phyloP scores from a whole-genome alignment of 495 filamentous ascomycete species.

The Penicillium alfredii region DNA sequence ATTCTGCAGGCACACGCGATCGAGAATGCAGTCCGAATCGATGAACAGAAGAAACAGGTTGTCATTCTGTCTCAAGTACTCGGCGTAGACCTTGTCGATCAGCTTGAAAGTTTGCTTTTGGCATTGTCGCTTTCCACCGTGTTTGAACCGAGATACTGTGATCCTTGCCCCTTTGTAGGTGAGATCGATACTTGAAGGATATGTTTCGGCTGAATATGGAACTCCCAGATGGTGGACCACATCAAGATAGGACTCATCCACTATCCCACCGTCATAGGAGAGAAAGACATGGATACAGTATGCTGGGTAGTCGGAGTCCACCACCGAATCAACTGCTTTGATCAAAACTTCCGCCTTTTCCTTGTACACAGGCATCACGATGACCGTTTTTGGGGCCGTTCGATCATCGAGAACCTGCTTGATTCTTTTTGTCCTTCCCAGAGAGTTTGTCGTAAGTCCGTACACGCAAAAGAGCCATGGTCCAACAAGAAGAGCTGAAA shows the following conservation, averaged over 20 bases:
- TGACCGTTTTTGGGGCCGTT: constrained; percentile 89
- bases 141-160: constrained; percentile 87
- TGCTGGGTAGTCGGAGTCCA: constrained; percentile 90
- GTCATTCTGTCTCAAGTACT: constrained; percentile 84
- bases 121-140: constrained; percentile 90
- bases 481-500: constrained; percentile 73
- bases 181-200: constrained; percentile 89
- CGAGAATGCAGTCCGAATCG: constrained; percentile 95
- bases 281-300: constrained; percentile 94
- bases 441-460: constrained; percentile 74
- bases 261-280: constrained; percentile 86
- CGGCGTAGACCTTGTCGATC: constrained; percentile 86
- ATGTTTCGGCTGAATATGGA: constrained; percentile 65
- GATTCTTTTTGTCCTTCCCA: constrained; percentile 75
- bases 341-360: constrained; percentile 83
- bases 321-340: constrained; percentile 85
- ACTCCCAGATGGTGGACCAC: constrained; percentile 87
- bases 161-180: constrained; percentile 75
- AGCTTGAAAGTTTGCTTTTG: constrained; percentile 93
- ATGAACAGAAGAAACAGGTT: constrained; percentile 96
- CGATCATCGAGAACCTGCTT: constrained; percentile 79
- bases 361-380: constrained; percentile 97
- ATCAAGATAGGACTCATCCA: constrained; percentile 83
- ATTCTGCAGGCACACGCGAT: constrained; percentile 89
- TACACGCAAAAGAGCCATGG: constrained; percentile 95